Percentiles rank a stretch among this genome's conserved stretches.
Conservation (phyloP, 192 early-diverging fungal species). For the Backusella mclennaniae region DNA sequence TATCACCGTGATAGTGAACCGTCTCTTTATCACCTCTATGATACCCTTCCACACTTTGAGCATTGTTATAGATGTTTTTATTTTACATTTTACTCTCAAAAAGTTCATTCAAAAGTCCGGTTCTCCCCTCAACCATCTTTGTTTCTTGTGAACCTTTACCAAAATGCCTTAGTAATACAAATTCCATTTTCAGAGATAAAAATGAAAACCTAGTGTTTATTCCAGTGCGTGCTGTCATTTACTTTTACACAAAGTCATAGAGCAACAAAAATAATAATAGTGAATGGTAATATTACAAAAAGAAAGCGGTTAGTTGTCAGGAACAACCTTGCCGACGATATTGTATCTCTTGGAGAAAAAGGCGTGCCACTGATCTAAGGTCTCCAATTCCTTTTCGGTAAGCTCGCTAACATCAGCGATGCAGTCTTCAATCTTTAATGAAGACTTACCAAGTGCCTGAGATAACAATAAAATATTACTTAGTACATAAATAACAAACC, state of each 20-base stretch:
- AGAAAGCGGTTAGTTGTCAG: conserved; percentile 16
- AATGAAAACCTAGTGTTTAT: background rate
- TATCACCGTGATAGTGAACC: background rate
- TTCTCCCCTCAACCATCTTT: background rate
- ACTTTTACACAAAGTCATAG: background rate
- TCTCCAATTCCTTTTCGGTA: conserved; percentile 64
- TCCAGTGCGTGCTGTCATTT: background rate
- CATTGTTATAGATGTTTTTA: background rate
- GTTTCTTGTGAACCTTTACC: background rate
- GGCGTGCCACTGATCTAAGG: conserved; percentile 70
- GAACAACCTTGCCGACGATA: conserved; percentile 60
- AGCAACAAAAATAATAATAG: background rate
- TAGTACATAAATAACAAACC: background rate
- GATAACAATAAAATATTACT: background rate
- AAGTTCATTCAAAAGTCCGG: background rate
- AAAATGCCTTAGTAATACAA: background rate
- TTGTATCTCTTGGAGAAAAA: conserved; percentile 71
- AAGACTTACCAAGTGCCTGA: conserved; percentile 65
- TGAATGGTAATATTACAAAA: background rate
- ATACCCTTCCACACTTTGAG: background rate
- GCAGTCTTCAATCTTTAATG: conserved; percentile 69
- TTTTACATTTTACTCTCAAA: too few relatives aligned
- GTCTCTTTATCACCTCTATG: background rate
- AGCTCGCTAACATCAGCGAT: conserved; percentile 68
- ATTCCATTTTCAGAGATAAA: background rate